Percentiles rank a stretch among this genome's conserved stretches.
Conservation (phyloP, 768 basidiomycete genomes). For the Mycena filopes region DNA sequence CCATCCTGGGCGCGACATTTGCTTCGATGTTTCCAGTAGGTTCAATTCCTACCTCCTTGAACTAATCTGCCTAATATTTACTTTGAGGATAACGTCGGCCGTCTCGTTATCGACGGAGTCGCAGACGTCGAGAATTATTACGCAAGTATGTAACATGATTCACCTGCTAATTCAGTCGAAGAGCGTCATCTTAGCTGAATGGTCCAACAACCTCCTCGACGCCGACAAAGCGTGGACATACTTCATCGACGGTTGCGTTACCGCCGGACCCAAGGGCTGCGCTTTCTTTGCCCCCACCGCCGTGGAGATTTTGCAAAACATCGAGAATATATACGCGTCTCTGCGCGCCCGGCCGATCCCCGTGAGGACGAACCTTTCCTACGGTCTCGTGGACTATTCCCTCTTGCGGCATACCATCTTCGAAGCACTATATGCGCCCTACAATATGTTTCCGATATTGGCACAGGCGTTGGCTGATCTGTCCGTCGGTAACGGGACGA, state of each 20-base stretch:
- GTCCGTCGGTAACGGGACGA: slow-evolving; percentile 42
- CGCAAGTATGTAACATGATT: too few relatives aligned
- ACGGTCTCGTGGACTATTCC: slow-evolving; percentile 51
- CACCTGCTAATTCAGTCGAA: too few relatives aligned
- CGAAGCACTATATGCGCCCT: slow-evolving; percentile 48
- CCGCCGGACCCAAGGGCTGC: slow-evolving; percentile 49
- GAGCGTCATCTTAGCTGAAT: too few relatives aligned
- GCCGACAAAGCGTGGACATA: slow-evolving; percentile 48
- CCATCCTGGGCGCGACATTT: slow-evolving; percentile 31
- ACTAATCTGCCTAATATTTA: background rate
- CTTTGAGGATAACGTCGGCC: slow-evolving; percentile 21
- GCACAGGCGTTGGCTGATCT: slow-evolving; percentile 49
- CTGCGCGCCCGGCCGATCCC: slow-evolving; percentile 46
- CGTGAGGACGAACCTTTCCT: slow-evolving; percentile 40
- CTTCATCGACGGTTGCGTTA: slow-evolving; percentile 50
- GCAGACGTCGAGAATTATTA: slow-evolving; percentile 25
- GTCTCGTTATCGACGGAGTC: slow-evolving; percentile 31
- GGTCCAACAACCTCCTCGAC: slow-evolving; percentile 34
- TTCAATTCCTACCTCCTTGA: background rate
- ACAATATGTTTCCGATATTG: slow-evolving; percentile 43
- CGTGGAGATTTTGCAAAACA: slow-evolving; percentile 45
- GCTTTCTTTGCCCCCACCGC: slow-evolving; percentile 52
- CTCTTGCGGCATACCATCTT: slow-evolving; percentile 44
- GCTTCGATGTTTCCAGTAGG: slow-evolving; percentile 32
- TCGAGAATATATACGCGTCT: slow-evolving; percentile 46